A percentile compares a stretch with the other conserved stretches of the same genome.
phyloP scores from a whole-genome alignment of 1,139 yeast genomes.

The Suhomyces anneliseae region DNA sequence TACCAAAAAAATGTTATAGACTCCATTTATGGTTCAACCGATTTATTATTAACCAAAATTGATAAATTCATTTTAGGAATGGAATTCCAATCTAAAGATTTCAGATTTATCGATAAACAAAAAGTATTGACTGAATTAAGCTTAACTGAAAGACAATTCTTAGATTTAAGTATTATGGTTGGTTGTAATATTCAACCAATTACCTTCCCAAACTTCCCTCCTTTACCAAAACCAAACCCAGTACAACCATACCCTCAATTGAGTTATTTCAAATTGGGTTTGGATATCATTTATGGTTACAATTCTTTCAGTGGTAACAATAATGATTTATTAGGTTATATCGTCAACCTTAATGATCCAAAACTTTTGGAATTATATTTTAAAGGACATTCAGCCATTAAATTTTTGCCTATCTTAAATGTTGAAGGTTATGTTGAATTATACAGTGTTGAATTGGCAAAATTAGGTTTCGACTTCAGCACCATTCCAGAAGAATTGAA shows the following conservation, averaged over 20 bases:
- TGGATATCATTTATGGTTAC: slow-evolving; percentile 45
- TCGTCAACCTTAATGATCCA: slow-evolving; percentile 40
- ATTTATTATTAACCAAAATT: slow-evolving; percentile 60
- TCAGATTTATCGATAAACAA: slow-evolving; percentile 63
- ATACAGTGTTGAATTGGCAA: slow-evolving; percentile 41
- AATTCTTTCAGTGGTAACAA: slow-evolving; percentile 30
- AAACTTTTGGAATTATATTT: slow-evolving; percentile 37
- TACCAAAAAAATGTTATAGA: slow-evolving; percentile 59
- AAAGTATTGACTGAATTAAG: slow-evolving; percentile 62
- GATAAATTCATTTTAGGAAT: slow-evolving; percentile 73
- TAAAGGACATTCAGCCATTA: slow-evolving; percentile 42
- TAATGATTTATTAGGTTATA: slow-evolving; percentile 37
- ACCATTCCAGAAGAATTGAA: slow-evolving; percentile 5
- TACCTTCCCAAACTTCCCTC: slow-evolving; percentile 59
- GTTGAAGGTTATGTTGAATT: slow-evolving; percentile 69
- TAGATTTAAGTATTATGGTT: slow-evolving; percentile 72
- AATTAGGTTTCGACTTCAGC: slow-evolving; percentile 29
- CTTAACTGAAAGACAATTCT: slow-evolving; percentile 62
- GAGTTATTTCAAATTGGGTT: slow-evolving; percentile 44
- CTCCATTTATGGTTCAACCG: slow-evolving; percentile 83
- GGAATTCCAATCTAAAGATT: slow-evolving; percentile 64
- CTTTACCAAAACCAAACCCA: slow-evolving; percentile 46
- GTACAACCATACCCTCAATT: slow-evolving; percentile 45
- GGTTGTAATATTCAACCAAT: slow-evolving; percentile 78
- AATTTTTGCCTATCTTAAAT: slow-evolving; percentile 67